phyloP scores from a whole-genome alignment of 2,329 filamentous ascomycete species.

The Aspergillus spinulosporus region DNA sequence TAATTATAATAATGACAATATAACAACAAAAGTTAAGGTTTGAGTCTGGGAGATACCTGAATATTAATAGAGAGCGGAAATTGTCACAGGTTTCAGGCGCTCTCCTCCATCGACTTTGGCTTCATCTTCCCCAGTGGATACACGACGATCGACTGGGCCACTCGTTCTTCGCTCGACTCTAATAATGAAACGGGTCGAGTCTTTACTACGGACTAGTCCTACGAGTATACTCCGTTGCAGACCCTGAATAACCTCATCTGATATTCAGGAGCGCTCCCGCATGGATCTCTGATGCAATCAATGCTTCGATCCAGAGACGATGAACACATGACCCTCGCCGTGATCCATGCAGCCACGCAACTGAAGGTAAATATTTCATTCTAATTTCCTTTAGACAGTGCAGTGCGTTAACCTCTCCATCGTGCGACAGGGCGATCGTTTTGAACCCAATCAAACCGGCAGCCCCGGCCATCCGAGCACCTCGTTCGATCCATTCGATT shows the following conservation, averaged over 20 bases:
- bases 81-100: slow-evolving; percentile 7
- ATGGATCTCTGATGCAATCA: slow-evolving; percentile 5
- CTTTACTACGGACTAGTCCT: background rate
- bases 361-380: background rate
- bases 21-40: background rate
- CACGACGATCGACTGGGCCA: slow-evolving; percentile 10
- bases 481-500: background rate
- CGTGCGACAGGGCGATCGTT: slow-evolving; percentile 9
- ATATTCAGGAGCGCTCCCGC: slow-evolving; percentile 5
- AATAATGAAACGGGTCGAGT: slow-evolving; percentile 2
- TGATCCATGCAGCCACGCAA: background rate
- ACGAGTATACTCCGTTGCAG: slow-evolving; percentile 1
- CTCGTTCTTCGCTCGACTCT: slow-evolving; percentile 1
- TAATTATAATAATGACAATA: background rate
- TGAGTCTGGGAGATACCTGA: background rate
- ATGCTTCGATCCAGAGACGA: slow-evolving; percentile 6
- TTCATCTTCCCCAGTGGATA: slow-evolving; percentile 5
- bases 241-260: slow-evolving; percentile 10
- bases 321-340: slow-evolving; percentile 3
- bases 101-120: background rate
- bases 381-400: slow-evolving; percentile 1
- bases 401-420: slow-evolving; percentile 3
- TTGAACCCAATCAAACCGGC: slow-evolving; percentile 6
- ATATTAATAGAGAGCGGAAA: slow-evolving; percentile 15
- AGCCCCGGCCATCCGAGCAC: background rate